Evolutionary conservation across 768 basidiomycete genomes (phyloP).

Genomic region (Pisolithus albus): DNA sequence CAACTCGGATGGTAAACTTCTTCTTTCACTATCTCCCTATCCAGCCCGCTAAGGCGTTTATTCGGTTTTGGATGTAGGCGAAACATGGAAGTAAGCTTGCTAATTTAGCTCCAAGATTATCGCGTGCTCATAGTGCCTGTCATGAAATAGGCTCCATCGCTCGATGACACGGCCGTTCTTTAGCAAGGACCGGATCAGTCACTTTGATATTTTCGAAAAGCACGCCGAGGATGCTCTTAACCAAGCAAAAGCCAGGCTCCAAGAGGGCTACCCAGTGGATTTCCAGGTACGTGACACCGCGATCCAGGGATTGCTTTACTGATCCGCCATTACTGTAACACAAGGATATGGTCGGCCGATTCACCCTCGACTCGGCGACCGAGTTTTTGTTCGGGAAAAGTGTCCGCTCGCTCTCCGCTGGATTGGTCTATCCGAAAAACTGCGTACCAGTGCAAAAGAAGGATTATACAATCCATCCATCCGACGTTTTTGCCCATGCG

Average conservation of each 20-base stretch:
- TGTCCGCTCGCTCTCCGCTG: constrained; percentile 40
- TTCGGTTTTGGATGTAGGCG: constrained; percentile 26
- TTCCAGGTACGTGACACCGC: constrained; percentile 36
- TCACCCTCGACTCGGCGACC: constrained; percentile 54
- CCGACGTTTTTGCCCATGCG: constrained; percentile 40
- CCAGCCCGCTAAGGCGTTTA: neutral
- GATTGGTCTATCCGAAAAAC: constrained; percentile 41
- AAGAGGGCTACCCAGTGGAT: constrained; percentile 46
- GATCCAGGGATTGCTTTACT: neutral
- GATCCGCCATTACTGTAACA: neutral
- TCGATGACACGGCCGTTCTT: constrained; percentile 59
- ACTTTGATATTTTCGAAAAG: constrained; percentile 49
- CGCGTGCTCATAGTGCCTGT: neutral
- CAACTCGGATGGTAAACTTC: constrained; percentile 32
- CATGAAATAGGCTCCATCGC: constrained; percentile 43
- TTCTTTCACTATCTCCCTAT: neutral
- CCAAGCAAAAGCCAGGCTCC: constrained; percentile 36
- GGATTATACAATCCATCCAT: constrained; percentile 22
- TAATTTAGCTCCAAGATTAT: neutral
- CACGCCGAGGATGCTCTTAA: constrained; percentile 44
- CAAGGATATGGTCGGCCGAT: constrained; percentile 48
- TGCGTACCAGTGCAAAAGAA: constrained; percentile 7
- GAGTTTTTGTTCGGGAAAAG: constrained; percentile 51
- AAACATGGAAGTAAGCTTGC: constrained; percentile 49
- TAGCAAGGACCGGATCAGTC: constrained; percentile 42